Percentiles rank a stretch among this genome's conserved stretches.
Conservation (phyloP, 352 stramenopile genomes). For the Pythium sukuiense region DNA sequence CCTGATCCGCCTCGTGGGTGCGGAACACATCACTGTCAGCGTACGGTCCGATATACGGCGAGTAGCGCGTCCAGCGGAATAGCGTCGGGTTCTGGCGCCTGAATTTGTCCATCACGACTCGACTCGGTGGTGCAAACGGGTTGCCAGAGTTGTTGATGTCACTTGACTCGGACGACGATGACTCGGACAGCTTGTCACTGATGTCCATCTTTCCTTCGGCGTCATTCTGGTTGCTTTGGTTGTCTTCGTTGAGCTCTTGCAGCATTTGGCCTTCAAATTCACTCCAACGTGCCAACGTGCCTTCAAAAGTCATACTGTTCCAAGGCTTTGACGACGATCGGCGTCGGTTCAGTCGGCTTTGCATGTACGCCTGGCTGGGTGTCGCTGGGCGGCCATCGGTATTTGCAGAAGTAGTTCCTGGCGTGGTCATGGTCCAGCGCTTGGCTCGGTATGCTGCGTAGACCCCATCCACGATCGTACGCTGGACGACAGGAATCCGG, state of each 20-base stretch:
- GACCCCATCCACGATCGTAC: conserved; percentile 52
- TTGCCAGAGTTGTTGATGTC: conserved; percentile 28
- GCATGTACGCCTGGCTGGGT: conserved; percentile 24
- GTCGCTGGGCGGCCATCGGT: conserved; percentile 17
- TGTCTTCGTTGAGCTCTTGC: conserved; percentile 31
- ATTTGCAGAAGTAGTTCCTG: conserved; percentile 15
- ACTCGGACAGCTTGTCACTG: conserved; percentile 28
- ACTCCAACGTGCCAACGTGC: conserved; percentile 55
- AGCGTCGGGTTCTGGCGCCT: conserved; percentile 56
- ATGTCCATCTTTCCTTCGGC: conserved; percentile 28
- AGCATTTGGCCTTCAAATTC: conserved; percentile 53
- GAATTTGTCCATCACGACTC: conserved; percentile 41
- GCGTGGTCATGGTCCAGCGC: conserved; percentile 41
- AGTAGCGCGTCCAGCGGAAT: conserved; percentile 58
- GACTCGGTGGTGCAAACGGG: conserved; percentile 25
- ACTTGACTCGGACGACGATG: conserved; percentile 23
- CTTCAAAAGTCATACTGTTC: conserved; percentile 55
- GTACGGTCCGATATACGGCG: conserved; percentile 54
- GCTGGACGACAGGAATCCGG: conserved; percentile 54
- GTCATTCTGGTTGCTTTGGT: conserved; percentile 14
- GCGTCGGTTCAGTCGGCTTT: conserved; percentile 29
- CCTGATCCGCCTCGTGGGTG: conserved; percentile 39
- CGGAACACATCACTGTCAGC: conserved; percentile 61
- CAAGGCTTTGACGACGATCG: conserved; percentile 45
- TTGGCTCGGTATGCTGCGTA: conserved; percentile 52